Conservation (phyloP, 495 filamentous ascomycete genomes). For the Parathielavia hyrcaniae region DNA sequence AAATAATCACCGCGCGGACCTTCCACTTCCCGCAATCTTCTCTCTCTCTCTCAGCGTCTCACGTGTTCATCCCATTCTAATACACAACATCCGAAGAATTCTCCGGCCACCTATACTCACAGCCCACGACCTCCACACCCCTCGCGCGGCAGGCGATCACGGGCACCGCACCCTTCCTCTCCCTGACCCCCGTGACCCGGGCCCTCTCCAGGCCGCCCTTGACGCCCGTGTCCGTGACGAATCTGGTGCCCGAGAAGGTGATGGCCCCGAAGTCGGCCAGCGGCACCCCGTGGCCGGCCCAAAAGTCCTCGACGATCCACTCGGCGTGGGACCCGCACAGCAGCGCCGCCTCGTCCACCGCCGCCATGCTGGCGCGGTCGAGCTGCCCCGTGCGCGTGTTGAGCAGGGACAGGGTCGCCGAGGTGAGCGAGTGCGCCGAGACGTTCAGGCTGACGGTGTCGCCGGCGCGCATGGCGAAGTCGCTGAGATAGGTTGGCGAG, state of each 20-base stretch:
- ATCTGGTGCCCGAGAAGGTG: not conserved
- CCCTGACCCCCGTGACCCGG: not conserved
- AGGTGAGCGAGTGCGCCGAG: not conserved
- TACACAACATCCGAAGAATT: no score
- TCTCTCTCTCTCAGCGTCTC: no score
- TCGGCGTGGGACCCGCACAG: conserved; percentile 13
- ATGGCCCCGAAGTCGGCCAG: conserved; percentile 8
- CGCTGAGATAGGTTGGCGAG: not conserved
- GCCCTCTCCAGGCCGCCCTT: not conserved
- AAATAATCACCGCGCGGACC: no score
- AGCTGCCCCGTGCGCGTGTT: conserved; percentile 6
- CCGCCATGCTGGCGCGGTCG: not conserved
- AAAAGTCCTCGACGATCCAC: conserved; percentile 18
- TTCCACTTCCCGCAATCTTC: not conserved
- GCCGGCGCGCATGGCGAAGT: conserved; percentile 1
- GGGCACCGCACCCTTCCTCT: not conserved
- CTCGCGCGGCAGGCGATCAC: conserved; percentile 5
- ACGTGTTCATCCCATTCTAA: not conserved
- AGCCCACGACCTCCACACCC: not conserved
- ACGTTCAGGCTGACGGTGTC: conserved; percentile 3
- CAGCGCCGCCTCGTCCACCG: not conserved
- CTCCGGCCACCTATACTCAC: not conserved
- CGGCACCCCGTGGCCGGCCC: conserved; percentile 3
- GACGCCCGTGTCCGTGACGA: not conserved
- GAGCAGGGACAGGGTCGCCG: not conserved